These are phyloP conservation scores for Tylopilus plumbeoviolaceoides DNA, from an alignment of 768 basidiomycete species.

Conservation along the genomic window DNA sequence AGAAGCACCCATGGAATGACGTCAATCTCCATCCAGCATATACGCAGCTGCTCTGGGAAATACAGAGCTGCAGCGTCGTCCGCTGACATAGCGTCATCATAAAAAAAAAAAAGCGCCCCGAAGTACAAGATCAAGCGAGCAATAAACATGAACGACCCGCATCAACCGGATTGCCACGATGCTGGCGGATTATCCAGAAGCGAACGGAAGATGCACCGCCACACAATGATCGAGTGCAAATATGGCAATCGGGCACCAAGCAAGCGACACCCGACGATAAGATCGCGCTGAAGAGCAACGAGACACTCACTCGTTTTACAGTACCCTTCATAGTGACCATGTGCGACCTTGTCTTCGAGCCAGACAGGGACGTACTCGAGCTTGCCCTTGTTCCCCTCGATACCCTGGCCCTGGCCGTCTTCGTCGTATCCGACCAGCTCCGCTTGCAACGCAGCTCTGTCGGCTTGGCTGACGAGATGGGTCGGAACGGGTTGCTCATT, in stretches of 20 bases:
- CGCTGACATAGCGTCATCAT: not conserved
- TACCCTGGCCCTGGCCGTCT: constrained; percentile 43
- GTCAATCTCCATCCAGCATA: not conserved
- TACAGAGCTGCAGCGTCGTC: not conserved
- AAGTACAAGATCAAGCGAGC: constrained; percentile 9
- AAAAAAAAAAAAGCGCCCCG: not conserved
- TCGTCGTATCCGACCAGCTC: constrained; percentile 57
- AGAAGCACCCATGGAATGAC: not conserved
- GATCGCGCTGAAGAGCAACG: not conserved
- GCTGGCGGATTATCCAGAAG: constrained; percentile 9
- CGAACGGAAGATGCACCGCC: not conserved
- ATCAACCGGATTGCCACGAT: constrained; percentile 2
- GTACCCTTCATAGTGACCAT: constrained; percentile 95
- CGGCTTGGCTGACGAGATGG: constrained; percentile 51
- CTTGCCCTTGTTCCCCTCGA: constrained; percentile 41
- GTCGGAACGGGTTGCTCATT: constrained; percentile 41
- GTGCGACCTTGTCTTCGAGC: constrained; percentile 84
- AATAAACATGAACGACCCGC: not conserved
- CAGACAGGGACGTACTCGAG: constrained; percentile 86
- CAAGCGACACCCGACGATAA: not conserved
- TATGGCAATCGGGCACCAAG: constrained; percentile 11
- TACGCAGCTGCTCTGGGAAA: not conserved
- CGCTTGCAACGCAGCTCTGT: constrained; percentile 61
- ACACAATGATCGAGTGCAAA: constrained; percentile 5
- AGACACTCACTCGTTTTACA: constrained; percentile 84